A percentile compares a stretch with the other conserved stretches of the same genome.
phyloP scores from a whole-genome alignment of 140 eudicot genomes.

The Artemisia princeps region DNA sequence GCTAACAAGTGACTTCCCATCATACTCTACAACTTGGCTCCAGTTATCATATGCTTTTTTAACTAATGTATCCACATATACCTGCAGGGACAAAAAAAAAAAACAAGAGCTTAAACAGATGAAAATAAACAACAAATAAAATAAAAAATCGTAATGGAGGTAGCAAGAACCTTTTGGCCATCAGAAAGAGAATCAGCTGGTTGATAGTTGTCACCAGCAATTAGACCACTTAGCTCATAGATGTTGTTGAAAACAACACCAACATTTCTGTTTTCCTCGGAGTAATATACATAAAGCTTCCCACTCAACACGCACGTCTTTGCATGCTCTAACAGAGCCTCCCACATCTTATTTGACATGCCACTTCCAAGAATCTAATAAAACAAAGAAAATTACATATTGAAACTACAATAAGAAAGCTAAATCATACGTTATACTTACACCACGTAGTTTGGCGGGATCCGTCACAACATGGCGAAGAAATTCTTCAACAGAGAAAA shows the following conservation, averaged over 20 bases:
- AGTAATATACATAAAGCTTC: conserved; percentile 69
- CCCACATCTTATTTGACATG: conserved; percentile 99
- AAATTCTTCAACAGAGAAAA: conserved; percentile 75
- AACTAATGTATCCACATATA: conserved; percentile 68
- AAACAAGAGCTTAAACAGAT: background rate
- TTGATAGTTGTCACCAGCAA: conserved; percentile 62
- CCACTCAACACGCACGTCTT: conserved; percentile 87
- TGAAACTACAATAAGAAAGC: background rate
- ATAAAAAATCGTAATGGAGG: background rate
- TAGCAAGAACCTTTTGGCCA: conserved; percentile 64
- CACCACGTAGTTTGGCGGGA: conserved; percentile 55
- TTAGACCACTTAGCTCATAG: conserved; percentile 81
- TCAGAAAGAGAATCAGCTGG: conserved; percentile 81
- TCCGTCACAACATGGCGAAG: conserved; percentile 76
- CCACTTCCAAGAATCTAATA: conserved; percentile 90
- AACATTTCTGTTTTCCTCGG: conserved; percentile 58
- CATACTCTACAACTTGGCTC: conserved; percentile 92
- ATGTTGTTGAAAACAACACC: conserved; percentile 85
- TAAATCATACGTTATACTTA: conserved; percentile 33
- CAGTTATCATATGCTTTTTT: conserved; percentile 86
- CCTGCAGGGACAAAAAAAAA: conserved; percentile 28
- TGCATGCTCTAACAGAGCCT: conserved; percentile 80
- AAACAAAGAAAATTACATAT: background rate
- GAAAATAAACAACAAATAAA: background rate
- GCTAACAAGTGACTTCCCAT: conserved; percentile 67